Conservation (phyloP, 495 filamentous ascomycete species). For the Penicilliopsis zonata region DNA sequence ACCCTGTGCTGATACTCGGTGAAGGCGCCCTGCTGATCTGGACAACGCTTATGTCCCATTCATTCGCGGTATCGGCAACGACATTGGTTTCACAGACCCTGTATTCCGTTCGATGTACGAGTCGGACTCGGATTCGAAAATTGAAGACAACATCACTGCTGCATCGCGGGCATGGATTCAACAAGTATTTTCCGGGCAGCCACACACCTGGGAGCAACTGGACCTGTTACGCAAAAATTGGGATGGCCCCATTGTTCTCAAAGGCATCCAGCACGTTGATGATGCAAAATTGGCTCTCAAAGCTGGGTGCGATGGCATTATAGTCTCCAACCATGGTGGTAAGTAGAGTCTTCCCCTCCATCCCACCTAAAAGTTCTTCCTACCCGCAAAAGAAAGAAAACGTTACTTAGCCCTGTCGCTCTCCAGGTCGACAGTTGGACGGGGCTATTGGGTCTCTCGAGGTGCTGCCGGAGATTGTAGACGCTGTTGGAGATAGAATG, state of each 20-base stretch:
- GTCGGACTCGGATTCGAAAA: constrained; percentile 27
- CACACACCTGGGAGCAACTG: constrained; percentile 49
- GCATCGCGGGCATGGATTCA: constrained; percentile 37
- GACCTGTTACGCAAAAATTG: constrained; percentile 41
- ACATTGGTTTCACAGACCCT: constrained; percentile 42
- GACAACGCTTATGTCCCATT: constrained; percentile 48
- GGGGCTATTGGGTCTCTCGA: constrained; percentile 53
- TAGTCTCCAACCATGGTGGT: constrained; percentile 45
- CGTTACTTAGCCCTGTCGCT: not conserved
- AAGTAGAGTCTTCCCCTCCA: constrained; percentile 14
- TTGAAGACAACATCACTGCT: constrained; percentile 36
- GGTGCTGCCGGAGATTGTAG: constrained; percentile 51
- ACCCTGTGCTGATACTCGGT: constrained; percentile 25
- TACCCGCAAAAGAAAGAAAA: not conserved
- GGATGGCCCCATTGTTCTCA: constrained; percentile 45
- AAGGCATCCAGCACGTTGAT: constrained; percentile 37
- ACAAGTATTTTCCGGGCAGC: constrained; percentile 34
- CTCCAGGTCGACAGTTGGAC: constrained; percentile 48
- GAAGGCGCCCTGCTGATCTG: constrained; percentile 49
- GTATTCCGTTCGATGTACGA: constrained; percentile 46
- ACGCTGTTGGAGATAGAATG: constrained; percentile 40
- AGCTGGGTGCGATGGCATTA: constrained; percentile 38
- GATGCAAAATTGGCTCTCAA: constrained; percentile 37
- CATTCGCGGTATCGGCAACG: constrained; percentile 29
- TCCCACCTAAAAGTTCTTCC: not conserved